A percentile compares a stretch with the other conserved stretches of the same genome.
These are phyloP conservation scores for Musa acuminata DNA, from an alignment of 176 grass and related monocot species.

Conservation along the genomic window DNA sequence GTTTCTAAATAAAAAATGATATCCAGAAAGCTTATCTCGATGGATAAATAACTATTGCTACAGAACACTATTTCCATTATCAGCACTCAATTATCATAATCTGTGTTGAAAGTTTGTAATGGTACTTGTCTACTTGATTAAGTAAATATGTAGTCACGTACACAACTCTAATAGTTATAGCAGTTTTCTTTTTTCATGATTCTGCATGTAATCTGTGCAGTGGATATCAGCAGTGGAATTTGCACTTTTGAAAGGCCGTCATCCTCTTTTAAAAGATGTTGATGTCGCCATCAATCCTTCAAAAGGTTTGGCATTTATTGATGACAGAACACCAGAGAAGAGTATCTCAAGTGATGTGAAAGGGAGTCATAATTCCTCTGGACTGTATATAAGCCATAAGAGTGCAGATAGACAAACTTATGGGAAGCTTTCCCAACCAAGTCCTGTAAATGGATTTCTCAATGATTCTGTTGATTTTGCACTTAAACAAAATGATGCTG, in stretches of 20 bases:
- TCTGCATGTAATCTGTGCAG: slow-evolving; percentile 41
- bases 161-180: too few relatives aligned
- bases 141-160: too few relatives aligned
- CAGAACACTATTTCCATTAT: not conserved
- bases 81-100: not conserved
- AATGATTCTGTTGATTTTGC: slow-evolving; percentile 30
- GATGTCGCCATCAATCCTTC: slow-evolving; percentile 78
- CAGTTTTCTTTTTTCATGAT: not conserved
- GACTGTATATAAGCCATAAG: slow-evolving; percentile 35
- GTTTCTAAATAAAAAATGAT: not conserved
- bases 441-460: slow-evolving; percentile 48
- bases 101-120: too few relatives aligned
- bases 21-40: not conserved
- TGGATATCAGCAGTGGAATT: slow-evolving; percentile 90
- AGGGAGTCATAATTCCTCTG: slow-evolving; percentile 18
- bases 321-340: slow-evolving; percentile 30
- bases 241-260: slow-evolving; percentile 87
- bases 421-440: not conserved
- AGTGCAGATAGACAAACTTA: slow-evolving; percentile 14
- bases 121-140: too few relatives aligned
- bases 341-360: slow-evolving; percentile 22
- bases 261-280: slow-evolving; percentile 87
- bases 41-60: slow-evolving; percentile 1
- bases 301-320: slow-evolving; percentile 62
- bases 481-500: slow-evolving; percentile 22